Evolutionary conservation across 2,329 filamentous ascomycete species (phyloP), one percentile per base, ranked within the genome.

Genomic region (Aspergillus sojae): DNA sequence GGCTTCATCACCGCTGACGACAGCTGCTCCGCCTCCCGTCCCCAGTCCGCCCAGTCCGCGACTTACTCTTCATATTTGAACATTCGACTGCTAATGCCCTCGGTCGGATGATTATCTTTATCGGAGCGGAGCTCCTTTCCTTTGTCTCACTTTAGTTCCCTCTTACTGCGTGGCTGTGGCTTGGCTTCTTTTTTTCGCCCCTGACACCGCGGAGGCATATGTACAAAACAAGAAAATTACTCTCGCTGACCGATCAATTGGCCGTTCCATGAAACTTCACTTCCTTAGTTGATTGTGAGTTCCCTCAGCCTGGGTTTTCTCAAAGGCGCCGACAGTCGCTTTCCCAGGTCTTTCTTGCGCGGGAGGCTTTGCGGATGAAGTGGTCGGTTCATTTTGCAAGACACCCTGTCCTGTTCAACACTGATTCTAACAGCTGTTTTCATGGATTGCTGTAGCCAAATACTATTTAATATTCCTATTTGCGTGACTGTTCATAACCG

Each of bases 401-500:
- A 46, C 43, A 46, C 12, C 11, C 12, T 26, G 45, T 26, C 23
- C 45, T 48, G 3, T 5, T 34, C 2, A 34, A 19, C 34, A 19
- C 7, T 9, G 21, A 39, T 55, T 12, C 52, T 55, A 39, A 55
- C 34, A 12, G 32, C 12, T 19, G 39, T 61, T 26, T 21, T 3
- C 48, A 32, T 21, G 28, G 4, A 46, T 43, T 60, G 54, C 34
- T 61, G 48, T 52, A 52, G 48, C 5, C 4, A 32, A 39, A 16
- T 36, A 6, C 32, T 50, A 57, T 53, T 56, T 30, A 52, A 19
- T 53, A 53, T 62, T 41, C 39, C 41, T 55, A 41, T 32, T 30
- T 63, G 56, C 65, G 62, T 54, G 65, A 53, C 59, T 46, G 32
- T 59, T 57, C 48, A 58, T 11, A 11, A 23, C 62, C 57, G 28